Evolutionary conservation across 2,329 filamentous ascomycete species (phyloP), one percentile per base, ranked within the genome.

Genomic region (Pseudofabraea citricarpa): DNA sequence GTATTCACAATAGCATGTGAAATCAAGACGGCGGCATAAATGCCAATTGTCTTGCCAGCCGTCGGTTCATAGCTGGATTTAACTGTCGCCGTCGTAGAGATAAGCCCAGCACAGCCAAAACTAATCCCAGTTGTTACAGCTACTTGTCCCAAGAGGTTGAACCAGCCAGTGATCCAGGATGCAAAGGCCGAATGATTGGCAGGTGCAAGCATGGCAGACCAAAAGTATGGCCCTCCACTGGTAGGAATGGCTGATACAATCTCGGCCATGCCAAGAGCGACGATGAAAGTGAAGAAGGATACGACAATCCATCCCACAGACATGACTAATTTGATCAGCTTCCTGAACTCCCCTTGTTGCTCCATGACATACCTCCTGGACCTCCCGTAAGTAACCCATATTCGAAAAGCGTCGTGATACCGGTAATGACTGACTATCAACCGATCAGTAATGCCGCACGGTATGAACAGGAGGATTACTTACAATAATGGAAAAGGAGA

Each of bases 401-500:
- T 20, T 65, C 58, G 55, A 80, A 79, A 1, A 81, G 62, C 0
- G 77, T 81, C 0, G 75, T 79, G 33, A 80, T 69, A 40, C 77
- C 77, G 2, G 76, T 79, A 46, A 81, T 75, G 40, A 81, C 74
- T 43, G 72, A 76, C 72, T 75, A 40, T 16, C n/a, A 31, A 9
- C 5, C 31, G 5, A 33, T 53, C 24, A 50, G 41, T 31, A 31
- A 36, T 15, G 16, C 7, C 10, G 10, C 2, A 4, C 3, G 16
- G 29, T 19, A 3, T 15, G 10, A 18, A 8, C 23, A 23, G 20
- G n/a, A 19, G 6, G 10, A 22, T 29, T 8, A 60, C 71, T 49
- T 55, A 76, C 73, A 56, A 81, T 80, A 52, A 81, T 80, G 5
- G 74, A 77, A 56, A 80, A 81, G 0, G 75, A 79, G 6, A 80